Base-by-base conservation (phyloP, 2,329 filamentous ascomycete species). In the Coniochaeta pulveracea region DNA sequence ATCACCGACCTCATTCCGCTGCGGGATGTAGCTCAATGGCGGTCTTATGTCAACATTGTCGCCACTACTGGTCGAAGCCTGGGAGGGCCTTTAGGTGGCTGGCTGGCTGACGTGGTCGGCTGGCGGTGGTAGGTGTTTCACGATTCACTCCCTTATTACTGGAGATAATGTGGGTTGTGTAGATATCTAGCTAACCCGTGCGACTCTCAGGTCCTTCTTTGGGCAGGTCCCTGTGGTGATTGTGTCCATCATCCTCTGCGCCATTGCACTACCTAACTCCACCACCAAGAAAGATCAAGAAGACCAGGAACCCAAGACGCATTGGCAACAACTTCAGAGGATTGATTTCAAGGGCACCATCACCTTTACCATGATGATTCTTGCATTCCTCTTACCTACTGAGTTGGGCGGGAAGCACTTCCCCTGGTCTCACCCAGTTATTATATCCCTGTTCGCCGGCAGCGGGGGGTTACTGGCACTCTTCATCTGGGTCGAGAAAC, bases 311-410 rank as follows among this genome's bases (percentile, higher is more conserved):
- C 23, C 24, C 25, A 15, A 43, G 34, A 33, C 6, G 33, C n/a
- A 12, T 11, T 19, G 35, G 43, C 19, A 26, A 39, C 33, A 38
- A 40, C 17, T 36, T 38, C 10, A 45, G 7, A 60, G 73, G 2
- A 62, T 80, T 32, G 76, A 80, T 48, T 73, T 79, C 39, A 36
- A 66, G 0, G 76, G 76, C 1, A 64, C 71, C 0, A 40, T 57
- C 2, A 52, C 69, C 2, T 60, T 68, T 2, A 50, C 55, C 2
- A 21, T 51, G 1, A 40, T 51, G 2, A 40, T 61, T 4, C 49
- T 64, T 5, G 41, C 56, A 0, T 35, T 63, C 1, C 50, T 64
- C 16, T 28, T 61, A 3, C 58, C 60, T 2, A 39, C 61, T 24
- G 54, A 61, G 37, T 49, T 64, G 9, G 60, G 55, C 3, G 60